Conservation (phyloP, 2,329 filamentous ascomycete genomes). For the Lachnellula suecica region DNA sequence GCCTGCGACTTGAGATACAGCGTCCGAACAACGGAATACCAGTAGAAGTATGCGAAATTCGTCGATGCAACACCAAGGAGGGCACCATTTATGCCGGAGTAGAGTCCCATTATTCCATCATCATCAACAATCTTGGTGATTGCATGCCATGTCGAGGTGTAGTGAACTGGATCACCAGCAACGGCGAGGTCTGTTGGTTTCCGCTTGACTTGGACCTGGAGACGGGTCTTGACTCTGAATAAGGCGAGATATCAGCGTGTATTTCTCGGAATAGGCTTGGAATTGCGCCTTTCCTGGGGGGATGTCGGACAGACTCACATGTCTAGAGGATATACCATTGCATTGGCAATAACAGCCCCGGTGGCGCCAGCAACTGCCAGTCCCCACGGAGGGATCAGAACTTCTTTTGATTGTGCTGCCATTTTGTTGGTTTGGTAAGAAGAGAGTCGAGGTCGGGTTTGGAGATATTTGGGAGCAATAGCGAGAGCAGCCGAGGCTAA, state of each 20-base stretch:
- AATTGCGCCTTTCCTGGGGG: not conserved
- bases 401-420: constrained; percentile 34
- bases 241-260: not conserved
- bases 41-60: constrained; percentile 99
- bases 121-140: constrained; percentile 78
- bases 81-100: constrained; percentile 83
- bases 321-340: constrained; percentile 92
- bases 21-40: constrained; percentile 86
- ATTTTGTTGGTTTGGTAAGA: constrained; percentile 11
- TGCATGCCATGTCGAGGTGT: constrained; percentile 84
- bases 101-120: constrained; percentile 81
- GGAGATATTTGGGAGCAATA: not conserved
- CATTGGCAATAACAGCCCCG: constrained; percentile 92
- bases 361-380: constrained; percentile 88
- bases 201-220: constrained; percentile 88
- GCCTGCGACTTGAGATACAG: constrained; percentile 68
- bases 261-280: constrained; percentile 1
- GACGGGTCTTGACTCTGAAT: constrained; percentile 86
- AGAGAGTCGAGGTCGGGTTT: not conserved
- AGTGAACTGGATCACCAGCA: constrained; percentile 62
- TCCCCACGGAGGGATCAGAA: constrained; percentile 80
- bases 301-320: constrained; percentile 68
- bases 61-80: constrained; percentile 92
- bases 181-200: constrained; percentile 45
- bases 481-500: constrained; percentile 13